Evolutionary conservation across 768 basidiomycete species (phyloP).

Genomic region (Agrocybe praecox): DNA sequence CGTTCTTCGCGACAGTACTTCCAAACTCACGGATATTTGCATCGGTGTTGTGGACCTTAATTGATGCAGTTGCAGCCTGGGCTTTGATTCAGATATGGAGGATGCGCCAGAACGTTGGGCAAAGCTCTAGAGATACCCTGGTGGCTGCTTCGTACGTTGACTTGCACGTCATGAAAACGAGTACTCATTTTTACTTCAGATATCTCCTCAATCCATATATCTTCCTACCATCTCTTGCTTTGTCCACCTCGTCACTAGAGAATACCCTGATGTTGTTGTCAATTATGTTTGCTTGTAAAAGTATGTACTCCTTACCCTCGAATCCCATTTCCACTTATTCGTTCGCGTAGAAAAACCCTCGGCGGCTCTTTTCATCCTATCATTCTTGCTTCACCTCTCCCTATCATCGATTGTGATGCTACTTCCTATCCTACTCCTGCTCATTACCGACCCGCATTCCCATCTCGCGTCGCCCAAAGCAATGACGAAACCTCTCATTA

Average conservation of each 20-base stretch:
- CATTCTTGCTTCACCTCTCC: constrained; percentile 72
- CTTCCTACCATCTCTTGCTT: constrained; percentile 74
- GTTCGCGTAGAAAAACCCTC: constrained; percentile 55
- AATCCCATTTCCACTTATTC: background rate
- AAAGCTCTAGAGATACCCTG: constrained; percentile 55
- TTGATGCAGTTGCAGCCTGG: constrained; percentile 70
- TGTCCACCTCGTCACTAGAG: constrained; percentile 84
- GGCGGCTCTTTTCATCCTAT: constrained; percentile 63
- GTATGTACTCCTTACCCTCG: constrained; percentile 32
- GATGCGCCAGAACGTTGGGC: constrained; percentile 52
- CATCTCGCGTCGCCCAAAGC: constrained; percentile 64
- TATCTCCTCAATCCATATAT: constrained; percentile 92
- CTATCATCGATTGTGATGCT: constrained; percentile 72
- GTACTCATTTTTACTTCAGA: constrained; percentile 38
- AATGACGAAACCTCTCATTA: constrained; percentile 30
- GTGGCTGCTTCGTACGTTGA: constrained; percentile 68
- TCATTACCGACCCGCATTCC: constrained; percentile 63
- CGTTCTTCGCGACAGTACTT: constrained; percentile 71
- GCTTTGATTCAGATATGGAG: constrained; percentile 71
- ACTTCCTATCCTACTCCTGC: constrained; percentile 65
- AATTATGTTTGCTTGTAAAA: constrained; percentile 70
- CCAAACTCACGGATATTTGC: constrained; percentile 51
- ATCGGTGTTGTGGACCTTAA: constrained; percentile 69
- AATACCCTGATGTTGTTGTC: constrained; percentile 69
- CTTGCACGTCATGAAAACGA: background rate